Base-by-base conservation (phyloP, 169 alveolate genomes). In the Plasmodium malariae region DNA sequence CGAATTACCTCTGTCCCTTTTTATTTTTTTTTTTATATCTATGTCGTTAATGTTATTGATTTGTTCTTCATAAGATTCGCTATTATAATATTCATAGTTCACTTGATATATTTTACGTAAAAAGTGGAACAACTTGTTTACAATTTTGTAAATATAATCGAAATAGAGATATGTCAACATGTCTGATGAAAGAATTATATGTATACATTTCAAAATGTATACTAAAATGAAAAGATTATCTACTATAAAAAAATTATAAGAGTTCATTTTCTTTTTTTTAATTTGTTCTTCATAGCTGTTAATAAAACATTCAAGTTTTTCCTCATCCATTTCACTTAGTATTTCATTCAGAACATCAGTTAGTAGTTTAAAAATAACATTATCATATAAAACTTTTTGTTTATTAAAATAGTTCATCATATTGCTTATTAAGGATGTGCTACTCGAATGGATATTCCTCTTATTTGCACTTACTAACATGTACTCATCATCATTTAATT, bases 201-300 rank as follows among this genome's bases (percentile, higher is more conserved):
- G 24, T 17, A 71, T 49, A 69, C 36, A 70, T 70, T 86, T 86
- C 37, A 86, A 34, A 6, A 86, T 43, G 32, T 70, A 86, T 11
- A 86, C 65, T 49, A 86, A 60, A 63, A 86, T 86, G 62, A 86
- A 86, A 30, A 86, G 40, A 86, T 86, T 86, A 48, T 86, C 92
- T 30, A 86, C 92, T 11, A 86, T 26, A 32, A 86, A 86, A 34
- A 86, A 69, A 48, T 86, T 86, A 4, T 4, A 3, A 5, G 87
- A 69, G 28, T 86, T 86, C 87, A 86, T 71, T 65, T 86, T 86
- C 30, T 86, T 68, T 70, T 86, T 86, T 48, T 43, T 70, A 5
- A 69, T 55, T 24, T 86, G 92, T 60, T 86, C 87, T 86, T 68
- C 92, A 86, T 86, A 86, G n/a, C 87, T 70, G 6, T 34, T 30